A percentile compares a stretch with the other conserved stretches of the same genome.
Evolutionary conservation across 192 early-diverging fungal genomes (phyloP).

Genomic region (Coemansia pectinata): DNA sequence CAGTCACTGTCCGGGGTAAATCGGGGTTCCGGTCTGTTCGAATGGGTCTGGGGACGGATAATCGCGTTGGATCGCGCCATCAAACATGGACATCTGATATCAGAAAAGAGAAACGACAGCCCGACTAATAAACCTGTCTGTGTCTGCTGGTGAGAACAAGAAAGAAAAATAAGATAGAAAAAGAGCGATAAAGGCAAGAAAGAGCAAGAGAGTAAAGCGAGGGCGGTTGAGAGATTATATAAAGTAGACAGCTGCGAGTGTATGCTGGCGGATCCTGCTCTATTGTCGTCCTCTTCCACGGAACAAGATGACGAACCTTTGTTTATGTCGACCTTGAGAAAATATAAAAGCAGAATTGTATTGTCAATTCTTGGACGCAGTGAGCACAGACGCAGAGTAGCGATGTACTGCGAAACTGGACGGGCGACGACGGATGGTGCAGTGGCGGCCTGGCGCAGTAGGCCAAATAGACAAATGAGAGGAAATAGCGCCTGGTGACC

Average conservation of each 20-base stretch:
- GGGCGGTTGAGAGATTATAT: background rate
- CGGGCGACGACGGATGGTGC: background rate
- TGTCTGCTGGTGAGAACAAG: background rate
- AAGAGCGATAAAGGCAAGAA: background rate
- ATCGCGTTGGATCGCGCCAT: conserved; percentile 34
- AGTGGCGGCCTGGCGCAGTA: conserved; percentile 4
- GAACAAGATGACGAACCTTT: background rate
- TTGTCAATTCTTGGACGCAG: background rate
- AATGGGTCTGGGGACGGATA: conserved; percentile 48
- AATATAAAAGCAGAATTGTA: background rate
- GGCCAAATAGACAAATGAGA: background rate
- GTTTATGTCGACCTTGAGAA: background rate
- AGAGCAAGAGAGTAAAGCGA: background rate
- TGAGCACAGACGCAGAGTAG: background rate
- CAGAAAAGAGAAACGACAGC: background rate
- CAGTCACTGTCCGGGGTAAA: conserved; percentile 16
- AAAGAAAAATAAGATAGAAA: background rate
- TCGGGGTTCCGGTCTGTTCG: conserved; percentile 36
- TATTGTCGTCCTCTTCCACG: background rate
- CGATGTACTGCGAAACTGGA: background rate
- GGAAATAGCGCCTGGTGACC: background rate
- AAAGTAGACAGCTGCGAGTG: background rate
- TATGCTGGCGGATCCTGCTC: conserved; percentile 1
- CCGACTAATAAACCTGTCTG: background rate
- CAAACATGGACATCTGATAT: conserved; percentile 19